These are phyloP conservation scores for Apiospora rasikravindrae DNA, from an alignment of 2,329 filamentous ascomycete species.

Conservation along the genomic window DNA sequence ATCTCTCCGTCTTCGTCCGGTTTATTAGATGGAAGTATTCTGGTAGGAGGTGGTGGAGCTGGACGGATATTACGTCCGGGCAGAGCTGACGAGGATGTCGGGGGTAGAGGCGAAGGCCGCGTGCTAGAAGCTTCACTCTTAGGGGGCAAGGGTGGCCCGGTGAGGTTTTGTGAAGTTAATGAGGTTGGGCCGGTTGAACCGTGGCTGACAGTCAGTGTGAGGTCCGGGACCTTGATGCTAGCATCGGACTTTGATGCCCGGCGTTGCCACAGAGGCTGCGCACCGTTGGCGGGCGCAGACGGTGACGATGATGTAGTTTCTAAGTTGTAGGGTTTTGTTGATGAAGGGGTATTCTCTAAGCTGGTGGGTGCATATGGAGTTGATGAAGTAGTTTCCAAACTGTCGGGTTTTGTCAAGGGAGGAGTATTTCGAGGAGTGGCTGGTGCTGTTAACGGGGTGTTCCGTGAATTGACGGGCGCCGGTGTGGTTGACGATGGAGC, in stretches of 20 bases:
- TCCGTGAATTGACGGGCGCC: constrained; percentile 30
- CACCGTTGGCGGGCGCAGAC: background rate
- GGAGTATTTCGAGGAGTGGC: constrained; percentile 28
- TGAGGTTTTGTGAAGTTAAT: constrained; percentile 19
- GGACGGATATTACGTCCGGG: constrained; percentile 24
- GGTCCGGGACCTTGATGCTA: constrained; percentile 51
- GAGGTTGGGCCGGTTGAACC: constrained; percentile 52
- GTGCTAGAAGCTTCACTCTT: constrained; percentile 11
- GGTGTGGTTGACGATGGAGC: constrained; percentile 30
- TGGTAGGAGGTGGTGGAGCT: background rate
- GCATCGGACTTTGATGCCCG: constrained; percentile 52
- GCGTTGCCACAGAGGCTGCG: constrained; percentile 49
- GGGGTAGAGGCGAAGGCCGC: background rate
- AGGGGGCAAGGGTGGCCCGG: background rate
- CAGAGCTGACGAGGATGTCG: background rate
- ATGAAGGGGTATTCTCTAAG: constrained; percentile 22
- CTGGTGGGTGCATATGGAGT: constrained; percentile 30
- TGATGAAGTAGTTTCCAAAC: constrained; percentile 25
- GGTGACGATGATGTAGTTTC: background rate
- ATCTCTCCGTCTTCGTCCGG: constrained; percentile 16
- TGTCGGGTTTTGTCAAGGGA: background rate
- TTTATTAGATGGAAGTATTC: background rate
- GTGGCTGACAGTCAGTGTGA: constrained; percentile 55
- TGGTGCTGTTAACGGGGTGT: constrained; percentile 23
- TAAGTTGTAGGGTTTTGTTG: background rate